Conservation (phyloP, 2,329 filamentous ascomycete species). For the Rutstroemia sp. region DNA sequence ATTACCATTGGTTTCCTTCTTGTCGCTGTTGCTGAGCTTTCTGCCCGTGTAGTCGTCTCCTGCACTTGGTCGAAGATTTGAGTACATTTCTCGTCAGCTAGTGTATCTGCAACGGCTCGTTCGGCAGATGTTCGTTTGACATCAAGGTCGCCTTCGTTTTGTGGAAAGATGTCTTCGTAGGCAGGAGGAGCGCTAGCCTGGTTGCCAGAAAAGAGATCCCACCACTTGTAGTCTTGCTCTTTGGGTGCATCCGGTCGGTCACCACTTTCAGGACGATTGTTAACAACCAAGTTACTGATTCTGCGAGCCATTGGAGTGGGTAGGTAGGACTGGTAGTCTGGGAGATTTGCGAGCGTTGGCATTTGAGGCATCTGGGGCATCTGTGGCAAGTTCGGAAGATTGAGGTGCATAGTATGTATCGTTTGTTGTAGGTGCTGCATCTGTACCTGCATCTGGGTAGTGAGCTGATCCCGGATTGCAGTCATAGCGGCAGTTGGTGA, state of each 20-base stretch:
- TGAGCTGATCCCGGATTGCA: conserved; percentile 60
- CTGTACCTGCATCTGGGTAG: conserved; percentile 36
- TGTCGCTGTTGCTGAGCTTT: conserved; percentile 32
- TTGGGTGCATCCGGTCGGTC: conserved; percentile 28
- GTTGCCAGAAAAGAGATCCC: conserved; percentile 54
- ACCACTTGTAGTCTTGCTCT: conserved; percentile 53
- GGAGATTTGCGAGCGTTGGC: conserved; percentile 52
- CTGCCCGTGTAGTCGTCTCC: conserved; percentile 12
- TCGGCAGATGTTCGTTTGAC: conserved; percentile 51
- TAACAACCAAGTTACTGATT: conserved; percentile 62
- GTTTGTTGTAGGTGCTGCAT: conserved; percentile 71
- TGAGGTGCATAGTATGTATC: conserved; percentile 43
- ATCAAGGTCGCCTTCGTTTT: conserved; percentile 36
- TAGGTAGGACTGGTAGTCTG: conserved; percentile 65
- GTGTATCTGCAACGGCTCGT: conserved; percentile 49
- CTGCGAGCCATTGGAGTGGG: conserved; percentile 59
- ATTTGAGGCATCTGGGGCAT: conserved; percentile 35
- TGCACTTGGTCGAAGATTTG: conserved; percentile 41
- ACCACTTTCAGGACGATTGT: conserved; percentile 32
- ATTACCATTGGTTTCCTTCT: conserved; percentile 30
- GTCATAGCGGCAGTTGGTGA: conserved; percentile 57
- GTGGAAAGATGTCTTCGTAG: conserved; percentile 72
- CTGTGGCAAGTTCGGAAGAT: conserved; percentile 56
- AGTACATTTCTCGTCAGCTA: conserved; percentile 51
- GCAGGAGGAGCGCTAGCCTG: conserved; percentile 56